Evolutionary conservation across 2,329 filamentous ascomycete species (phyloP), one percentile per base, ranked within the genome.

Genomic region (Dactylonectria macrodidyma): DNA sequence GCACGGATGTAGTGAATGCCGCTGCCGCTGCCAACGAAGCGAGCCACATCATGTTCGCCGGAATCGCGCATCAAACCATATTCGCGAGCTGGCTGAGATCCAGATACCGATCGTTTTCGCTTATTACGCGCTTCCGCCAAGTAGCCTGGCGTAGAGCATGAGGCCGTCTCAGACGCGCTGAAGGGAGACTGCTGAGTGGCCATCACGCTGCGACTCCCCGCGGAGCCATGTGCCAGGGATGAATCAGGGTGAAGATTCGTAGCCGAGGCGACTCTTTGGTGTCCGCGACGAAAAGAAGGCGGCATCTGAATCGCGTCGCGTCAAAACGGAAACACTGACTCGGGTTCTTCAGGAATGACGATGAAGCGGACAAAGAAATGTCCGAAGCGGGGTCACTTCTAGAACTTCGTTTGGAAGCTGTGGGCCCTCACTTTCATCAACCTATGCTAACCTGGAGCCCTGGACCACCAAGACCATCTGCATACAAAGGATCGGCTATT

Each of bases 1-100:
- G 85, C 84, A 6, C 86, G 83, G 38, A 89, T 86, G 71, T 89
- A 89, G 71, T 88, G 84, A n/a, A 89, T 89, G 1, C 88, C 88
- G 66, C 87, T 89, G 16, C 85, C 85, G 58, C 87, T 89, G 4
- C 88, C 88, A 5, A 89, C 83, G 62, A 90, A 90, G 0, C 84
- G 86, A 14, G 86, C 84, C 3, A 83, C 83, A 24, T 82, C 84
- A 34, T 83, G 80, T 33, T 82, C 81, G 16, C 81, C 81, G 33
- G 82, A 79, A 69, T 85, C 84, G 65, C 87, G 82, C 86, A 89
- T 89, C 62, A 88, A 69, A 9, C 78, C 78, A 75, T 78, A 77
- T 55, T 80, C 78, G 30, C 78, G 78, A 12, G 76, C 73, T 2
- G 76, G 74, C 19, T 74, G 76, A 9, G 75, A 71, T 3, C 62